Conservation (phyloP, 306 rosid species). For the Luffa aegyptiaca region DNA sequence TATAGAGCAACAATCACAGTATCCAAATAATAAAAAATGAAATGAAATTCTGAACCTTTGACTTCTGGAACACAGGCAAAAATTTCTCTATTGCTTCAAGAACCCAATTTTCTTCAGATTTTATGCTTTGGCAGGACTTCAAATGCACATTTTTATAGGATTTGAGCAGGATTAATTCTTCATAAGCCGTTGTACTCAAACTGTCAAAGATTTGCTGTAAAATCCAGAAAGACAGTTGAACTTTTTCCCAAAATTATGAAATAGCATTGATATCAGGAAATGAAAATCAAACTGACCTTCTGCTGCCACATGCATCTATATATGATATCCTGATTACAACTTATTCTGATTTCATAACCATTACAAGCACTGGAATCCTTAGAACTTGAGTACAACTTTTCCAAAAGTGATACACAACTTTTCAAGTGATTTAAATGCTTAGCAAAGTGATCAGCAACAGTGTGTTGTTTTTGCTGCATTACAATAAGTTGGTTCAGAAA, state of each 20-base stretch:
- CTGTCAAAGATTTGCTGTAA: conserved; percentile 73
- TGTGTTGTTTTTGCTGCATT: conserved; percentile 63
- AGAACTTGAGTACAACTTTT: conserved; percentile 36
- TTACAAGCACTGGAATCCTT: conserved; percentile 19
- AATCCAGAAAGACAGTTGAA: conserved; percentile 10
- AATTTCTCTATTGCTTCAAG: conserved; percentile 38
- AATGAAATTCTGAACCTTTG: conserved; percentile 50
- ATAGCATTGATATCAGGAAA: neutral
- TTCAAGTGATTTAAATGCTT: conserved; percentile 49
- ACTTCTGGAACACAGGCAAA: conserved; percentile 41
- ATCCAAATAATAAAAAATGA: conserved; percentile 13
- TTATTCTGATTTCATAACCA: conserved; percentile 22
- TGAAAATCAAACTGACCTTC: conserved; percentile 31
- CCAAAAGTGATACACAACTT: conserved; percentile 40
- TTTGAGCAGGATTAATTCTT: conserved; percentile 58
- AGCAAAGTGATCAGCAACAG: conserved; percentile 43
- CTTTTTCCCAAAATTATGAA: conserved; percentile 3
- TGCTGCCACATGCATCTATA: conserved; percentile 85
- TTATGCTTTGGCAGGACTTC: conserved; percentile 37
- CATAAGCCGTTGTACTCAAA: conserved; percentile 35
- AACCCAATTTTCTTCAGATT: conserved; percentile 37
- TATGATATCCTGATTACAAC: conserved; percentile 40
- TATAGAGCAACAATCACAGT: conserved; percentile 3
- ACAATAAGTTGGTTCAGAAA: conserved; percentile 58
- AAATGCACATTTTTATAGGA: conserved; percentile 39